phyloP scores from a whole-genome alignment of 176 grass and related monocot species.

The Dactylis glomerata region DNA sequence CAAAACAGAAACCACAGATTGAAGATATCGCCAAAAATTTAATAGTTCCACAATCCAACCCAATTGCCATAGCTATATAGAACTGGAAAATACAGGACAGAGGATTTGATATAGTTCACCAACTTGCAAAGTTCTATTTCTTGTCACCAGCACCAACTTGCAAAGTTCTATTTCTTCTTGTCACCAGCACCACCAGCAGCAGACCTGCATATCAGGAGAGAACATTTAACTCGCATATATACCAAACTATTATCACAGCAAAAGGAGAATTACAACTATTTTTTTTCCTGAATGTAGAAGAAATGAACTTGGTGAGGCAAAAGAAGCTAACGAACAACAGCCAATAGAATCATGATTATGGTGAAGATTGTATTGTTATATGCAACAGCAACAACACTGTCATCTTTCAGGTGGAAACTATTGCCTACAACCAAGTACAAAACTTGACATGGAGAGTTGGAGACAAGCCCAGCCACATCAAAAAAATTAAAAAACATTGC shows the following conservation, averaged over 20 bases:
- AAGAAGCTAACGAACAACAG: not conserved
- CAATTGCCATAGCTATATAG: not conserved
- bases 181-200: conserved; percentile 17
- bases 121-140: not conserved
- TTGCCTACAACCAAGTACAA: not conserved
- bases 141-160: not conserved
- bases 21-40: not conserved
- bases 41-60: not conserved
- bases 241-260: not conserved
- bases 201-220: not conserved
- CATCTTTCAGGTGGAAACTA: not conserved
- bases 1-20: not conserved
- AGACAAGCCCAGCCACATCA: not conserved
- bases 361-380: not conserved
- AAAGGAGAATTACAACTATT: not conserved
- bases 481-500: not conserved
- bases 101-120: not conserved
- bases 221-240: not conserved
- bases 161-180: not conserved
- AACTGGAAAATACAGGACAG: not conserved
- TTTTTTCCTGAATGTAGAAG: not conserved
- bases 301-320: not conserved
- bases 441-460: not conserved
- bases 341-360: not conserved
- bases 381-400: not conserved